phyloP scores from a whole-genome alignment of 2,329 filamentous ascomycete genomes.

The Fusarium goolgardi region DNA sequence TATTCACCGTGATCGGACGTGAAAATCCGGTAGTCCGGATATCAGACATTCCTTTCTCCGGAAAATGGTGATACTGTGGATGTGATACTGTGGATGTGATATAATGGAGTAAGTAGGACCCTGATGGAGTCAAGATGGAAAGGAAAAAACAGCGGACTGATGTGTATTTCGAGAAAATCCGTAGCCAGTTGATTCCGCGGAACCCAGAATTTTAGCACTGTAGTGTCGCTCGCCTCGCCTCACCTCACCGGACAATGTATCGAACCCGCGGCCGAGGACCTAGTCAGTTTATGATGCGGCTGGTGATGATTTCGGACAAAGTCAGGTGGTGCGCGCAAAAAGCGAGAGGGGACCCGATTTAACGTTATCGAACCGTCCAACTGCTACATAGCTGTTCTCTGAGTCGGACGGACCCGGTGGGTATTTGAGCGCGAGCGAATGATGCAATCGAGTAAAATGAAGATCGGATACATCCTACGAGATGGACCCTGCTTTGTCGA shows the following conservation, averaged over 20 bases:
- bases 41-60: conserved; percentile 6
- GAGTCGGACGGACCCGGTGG: conserved; percentile 23
- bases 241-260: conserved; percentile 21
- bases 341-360: conserved; percentile 12
- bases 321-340: conserved; percentile 28
- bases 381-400: conserved; percentile 7
- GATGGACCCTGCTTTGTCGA: conserved; percentile 1
- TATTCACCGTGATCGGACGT: conserved; percentile 8
- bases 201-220: conserved; percentile 4
- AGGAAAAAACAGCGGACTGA: conserved; percentile 5
- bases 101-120: conserved; percentile 9
- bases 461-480: conserved; percentile 25
- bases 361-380: conserved; percentile 22
- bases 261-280: conserved; percentile 18
- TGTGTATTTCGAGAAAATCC: conserved; percentile 25
- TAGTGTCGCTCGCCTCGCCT: not conserved
- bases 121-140: not conserved
- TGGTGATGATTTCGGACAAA: conserved; percentile 38
- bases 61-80: conserved; percentile 3
- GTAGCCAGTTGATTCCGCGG: not conserved
- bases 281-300: conserved; percentile 5
- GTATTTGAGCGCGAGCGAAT: conserved; percentile 1
- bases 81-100: not conserved
- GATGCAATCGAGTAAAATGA: conserved; percentile 25
- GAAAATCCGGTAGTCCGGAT: conserved; percentile 18